Percentiles rank a stretch among this genome's conserved stretches.
Conservation (phyloP, 2,329 filamentous ascomycete genomes). For the Hymenoscyphus infarciens region DNA sequence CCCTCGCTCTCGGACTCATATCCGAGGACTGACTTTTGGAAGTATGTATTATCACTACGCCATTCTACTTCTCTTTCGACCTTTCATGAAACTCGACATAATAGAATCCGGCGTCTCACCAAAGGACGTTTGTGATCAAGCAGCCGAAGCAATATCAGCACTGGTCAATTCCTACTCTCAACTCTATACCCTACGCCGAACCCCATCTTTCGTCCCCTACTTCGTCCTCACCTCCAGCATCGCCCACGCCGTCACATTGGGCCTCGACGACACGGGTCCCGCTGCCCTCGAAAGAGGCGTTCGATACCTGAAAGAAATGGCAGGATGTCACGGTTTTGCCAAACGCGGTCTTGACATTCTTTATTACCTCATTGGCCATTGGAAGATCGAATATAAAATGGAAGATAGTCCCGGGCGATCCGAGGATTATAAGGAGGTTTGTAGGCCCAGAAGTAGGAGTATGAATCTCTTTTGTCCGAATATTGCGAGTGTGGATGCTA, state of each 20-base stretch:
- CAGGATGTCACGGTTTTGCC: constrained; percentile 38
- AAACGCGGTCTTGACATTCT: constrained; percentile 42
- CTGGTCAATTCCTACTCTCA: constrained; percentile 34
- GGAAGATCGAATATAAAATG: constrained; percentile 53
- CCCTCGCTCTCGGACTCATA: background rate
- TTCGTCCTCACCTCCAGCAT: constrained; percentile 32
- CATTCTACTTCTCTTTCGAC: constrained; percentile 70
- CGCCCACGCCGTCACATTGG: constrained; percentile 27
- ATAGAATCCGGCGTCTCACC: constrained; percentile 29
- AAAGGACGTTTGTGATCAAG: constrained; percentile 33
- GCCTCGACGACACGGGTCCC: constrained; percentile 32
- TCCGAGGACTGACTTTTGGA: constrained; percentile 3
- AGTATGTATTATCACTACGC: constrained; percentile 70
- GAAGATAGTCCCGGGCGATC: constrained; percentile 3
- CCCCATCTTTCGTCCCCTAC: constrained; percentile 35
- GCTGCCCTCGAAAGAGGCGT: constrained; percentile 51
- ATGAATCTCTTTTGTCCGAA: constrained; percentile 31
- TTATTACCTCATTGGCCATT: constrained; percentile 54
- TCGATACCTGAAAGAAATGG: constrained; percentile 57
- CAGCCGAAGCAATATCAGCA: constrained; percentile 36
- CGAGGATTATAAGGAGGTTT: constrained; percentile 37
- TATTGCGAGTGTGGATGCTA: constrained; percentile 34
- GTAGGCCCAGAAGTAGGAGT: constrained; percentile 16
- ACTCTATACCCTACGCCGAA: constrained; percentile 34
- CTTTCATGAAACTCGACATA: constrained; percentile 43